Percentiles rank a stretch among this genome's conserved stretches.
Evolutionary conservation across 768 basidiomycete species (phyloP).

Genomic region (Amanita phalloides): DNA sequence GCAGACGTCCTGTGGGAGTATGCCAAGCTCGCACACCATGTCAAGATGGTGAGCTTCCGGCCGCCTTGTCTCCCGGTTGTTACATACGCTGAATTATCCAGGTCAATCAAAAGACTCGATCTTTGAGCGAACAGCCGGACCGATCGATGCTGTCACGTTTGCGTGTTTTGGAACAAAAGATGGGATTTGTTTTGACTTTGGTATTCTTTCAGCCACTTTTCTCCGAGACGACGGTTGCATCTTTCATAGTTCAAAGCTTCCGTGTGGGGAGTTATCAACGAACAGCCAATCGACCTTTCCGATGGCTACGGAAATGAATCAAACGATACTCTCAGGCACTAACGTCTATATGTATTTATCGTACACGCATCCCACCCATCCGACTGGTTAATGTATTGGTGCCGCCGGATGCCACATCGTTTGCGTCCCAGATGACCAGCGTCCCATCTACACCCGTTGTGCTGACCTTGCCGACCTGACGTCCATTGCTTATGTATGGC

Average conservation of each 20-base stretch:
- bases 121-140: constrained; percentile 68
- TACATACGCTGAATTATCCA: constrained; percentile 15
- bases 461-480: constrained; percentile 64
- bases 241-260: constrained; percentile 81
- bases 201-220: constrained; percentile 26
- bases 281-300: constrained; percentile 38
- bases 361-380: constrained; percentile 38
- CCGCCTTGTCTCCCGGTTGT: neutral
- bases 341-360: constrained; percentile 10
- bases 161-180: constrained; percentile 80
- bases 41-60: constrained; percentile 51
- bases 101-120: constrained; percentile 60
- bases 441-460: constrained; percentile 92
- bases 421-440: constrained; percentile 85
- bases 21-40: constrained; percentile 72
- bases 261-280: constrained; percentile 89
- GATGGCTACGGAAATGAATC: constrained; percentile 12
- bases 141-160: constrained; percentile 65
- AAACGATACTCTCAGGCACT: constrained; percentile 17
- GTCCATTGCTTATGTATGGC: constrained; percentile 52
- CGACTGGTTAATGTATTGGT: constrained; percentile 29
- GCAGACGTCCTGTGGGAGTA: constrained; percentile 89
- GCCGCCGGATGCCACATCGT: constrained; percentile 32
- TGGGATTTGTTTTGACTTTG: constrained; percentile 90
- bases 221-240: neutral